Evolutionary conservation across 164 flowering plant genomes (phyloP).

Genomic region (Tetracentron sinense): DNA sequence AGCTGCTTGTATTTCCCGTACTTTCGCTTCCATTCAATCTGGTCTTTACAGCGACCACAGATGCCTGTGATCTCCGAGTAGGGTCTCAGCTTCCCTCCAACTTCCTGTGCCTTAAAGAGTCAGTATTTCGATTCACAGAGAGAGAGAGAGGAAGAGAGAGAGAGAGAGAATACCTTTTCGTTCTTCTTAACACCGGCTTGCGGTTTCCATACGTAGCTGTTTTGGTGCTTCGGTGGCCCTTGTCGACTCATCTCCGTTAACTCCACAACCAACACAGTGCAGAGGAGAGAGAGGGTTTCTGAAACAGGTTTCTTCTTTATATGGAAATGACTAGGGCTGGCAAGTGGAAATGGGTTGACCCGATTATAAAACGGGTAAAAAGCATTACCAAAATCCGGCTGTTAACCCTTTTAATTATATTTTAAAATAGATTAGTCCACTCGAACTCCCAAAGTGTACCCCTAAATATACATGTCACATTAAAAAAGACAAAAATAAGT

Average conservation of each 20-base stretch:
- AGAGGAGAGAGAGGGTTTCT: too few species aligned
- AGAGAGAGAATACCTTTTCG: constrained; percentile 51
- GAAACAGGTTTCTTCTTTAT: too few species aligned
- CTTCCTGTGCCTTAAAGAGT: constrained; percentile 43
- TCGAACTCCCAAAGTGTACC: too few species aligned
- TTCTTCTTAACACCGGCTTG: constrained; percentile 63
- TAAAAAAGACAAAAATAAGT: too few species aligned
- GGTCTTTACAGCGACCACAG: constrained; percentile 73
- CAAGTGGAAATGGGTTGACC: too few species aligned
- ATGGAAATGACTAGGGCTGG: too few species aligned
- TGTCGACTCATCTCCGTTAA: constrained; percentile 13
- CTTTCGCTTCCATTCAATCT: constrained; percentile 95
- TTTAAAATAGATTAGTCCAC: too few species aligned
- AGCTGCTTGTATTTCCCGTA: constrained; percentile 96
- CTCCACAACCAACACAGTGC: too few species aligned
- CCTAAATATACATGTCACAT: too few species aligned
- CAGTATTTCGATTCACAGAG: neutral
- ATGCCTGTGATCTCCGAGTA: constrained; percentile 81
- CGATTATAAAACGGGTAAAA: too few species aligned
- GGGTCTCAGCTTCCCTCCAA: constrained; percentile 76
- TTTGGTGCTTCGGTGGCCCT: constrained; percentile 75
- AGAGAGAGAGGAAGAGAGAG: neutral
- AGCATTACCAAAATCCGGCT: too few species aligned
- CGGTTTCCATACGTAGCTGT: constrained; percentile 79
- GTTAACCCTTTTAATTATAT: too few species aligned